phyloP scores from a whole-genome alignment of 768 basidiomycete species.

The Lactarius deliciosus region DNA sequence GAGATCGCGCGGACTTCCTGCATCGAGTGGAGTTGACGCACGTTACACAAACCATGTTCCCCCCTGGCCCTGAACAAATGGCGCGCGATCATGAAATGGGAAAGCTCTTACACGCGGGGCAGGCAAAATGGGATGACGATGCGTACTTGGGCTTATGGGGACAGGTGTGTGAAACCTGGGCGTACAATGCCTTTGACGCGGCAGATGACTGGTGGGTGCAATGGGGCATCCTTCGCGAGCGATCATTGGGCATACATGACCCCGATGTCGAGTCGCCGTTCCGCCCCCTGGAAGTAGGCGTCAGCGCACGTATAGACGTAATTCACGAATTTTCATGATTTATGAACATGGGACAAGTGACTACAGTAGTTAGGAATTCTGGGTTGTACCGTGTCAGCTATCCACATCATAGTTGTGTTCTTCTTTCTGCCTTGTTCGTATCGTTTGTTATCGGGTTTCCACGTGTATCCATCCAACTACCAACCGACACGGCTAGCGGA shows the following conservation, averaged over 20 bases:
- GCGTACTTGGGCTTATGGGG: conserved; percentile 25
- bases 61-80: conserved; percentile 23
- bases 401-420: not conserved
- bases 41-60: conserved; percentile 18
- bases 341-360: not conserved
- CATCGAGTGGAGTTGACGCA: conserved; percentile 7
- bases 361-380: not conserved
- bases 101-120: not conserved
- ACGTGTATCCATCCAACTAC: too few species aligned
- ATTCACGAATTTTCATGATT: not conserved
- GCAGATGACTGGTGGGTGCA: conserved; percentile 31
- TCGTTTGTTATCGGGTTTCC: too few species aligned
- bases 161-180: conserved; percentile 25
- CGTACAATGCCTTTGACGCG: conserved; percentile 28
- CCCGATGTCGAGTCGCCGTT: conserved; percentile 1
- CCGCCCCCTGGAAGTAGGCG: conserved; percentile 9
- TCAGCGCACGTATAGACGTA: not conserved
- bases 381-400: not conserved
- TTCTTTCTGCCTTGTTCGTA: too few species aligned
- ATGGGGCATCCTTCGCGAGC: conserved; percentile 30
- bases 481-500: not conserved
- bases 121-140: conserved; percentile 21
- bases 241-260: conserved; percentile 4
- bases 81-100: conserved; percentile 20
- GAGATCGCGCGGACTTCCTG: conserved; percentile 21